These are phyloP conservation scores for Tuber brumale DNA, from an alignment of 495 filamentous ascomycete species.

Conservation along the genomic window DNA sequence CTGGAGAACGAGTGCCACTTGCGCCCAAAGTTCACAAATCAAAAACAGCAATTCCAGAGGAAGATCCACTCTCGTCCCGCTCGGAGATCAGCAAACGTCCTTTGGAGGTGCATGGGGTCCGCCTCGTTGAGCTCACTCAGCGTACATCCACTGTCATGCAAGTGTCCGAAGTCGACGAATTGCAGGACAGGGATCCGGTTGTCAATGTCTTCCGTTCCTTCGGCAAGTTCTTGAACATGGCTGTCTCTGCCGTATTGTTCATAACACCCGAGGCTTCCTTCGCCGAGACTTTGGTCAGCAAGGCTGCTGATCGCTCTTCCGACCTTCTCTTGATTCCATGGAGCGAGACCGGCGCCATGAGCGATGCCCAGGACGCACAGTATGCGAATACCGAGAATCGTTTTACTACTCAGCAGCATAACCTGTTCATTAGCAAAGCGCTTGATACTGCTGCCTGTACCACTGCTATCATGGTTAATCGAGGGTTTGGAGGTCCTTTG, in stretches of 20 bases:
- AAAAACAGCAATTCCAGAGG: conserved; percentile 43
- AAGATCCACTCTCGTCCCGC: conserved; percentile 24
- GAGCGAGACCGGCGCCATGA: conserved; percentile 72
- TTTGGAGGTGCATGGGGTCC: conserved; percentile 76
- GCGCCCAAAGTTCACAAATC: conserved; percentile 50
- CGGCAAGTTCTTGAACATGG: conserved; percentile 74
- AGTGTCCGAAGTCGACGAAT: conserved; percentile 73
- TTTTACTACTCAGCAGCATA: conserved; percentile 52
- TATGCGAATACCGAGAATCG: conserved; percentile 44
- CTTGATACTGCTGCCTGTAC: conserved; percentile 58
- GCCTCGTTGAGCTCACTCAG: conserved; percentile 82
- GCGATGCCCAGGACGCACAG: conserved; percentile 50
- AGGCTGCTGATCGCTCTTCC: conserved; percentile 60
- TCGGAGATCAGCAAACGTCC: conserved; percentile 46
- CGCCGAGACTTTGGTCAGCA: conserved; percentile 63
- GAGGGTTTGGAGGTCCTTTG: conserved; percentile 56
- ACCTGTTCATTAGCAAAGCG: conserved; percentile 60
- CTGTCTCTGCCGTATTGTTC: conserved; percentile 71
- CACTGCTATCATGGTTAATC: conserved; percentile 76
- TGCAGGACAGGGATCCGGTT: conserved; percentile 72
- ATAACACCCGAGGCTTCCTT: conserved; percentile 71
- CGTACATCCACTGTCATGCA: conserved; percentile 95
- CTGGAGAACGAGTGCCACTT: conserved; percentile 47
- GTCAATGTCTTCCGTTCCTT: conserved; percentile 89
- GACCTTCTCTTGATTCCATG: conserved; percentile 87